Percentiles rank a stretch among this genome's conserved stretches.
phyloP scores from a whole-genome alignment of 148 eudicot species.

The Cornus kousa region DNA sequence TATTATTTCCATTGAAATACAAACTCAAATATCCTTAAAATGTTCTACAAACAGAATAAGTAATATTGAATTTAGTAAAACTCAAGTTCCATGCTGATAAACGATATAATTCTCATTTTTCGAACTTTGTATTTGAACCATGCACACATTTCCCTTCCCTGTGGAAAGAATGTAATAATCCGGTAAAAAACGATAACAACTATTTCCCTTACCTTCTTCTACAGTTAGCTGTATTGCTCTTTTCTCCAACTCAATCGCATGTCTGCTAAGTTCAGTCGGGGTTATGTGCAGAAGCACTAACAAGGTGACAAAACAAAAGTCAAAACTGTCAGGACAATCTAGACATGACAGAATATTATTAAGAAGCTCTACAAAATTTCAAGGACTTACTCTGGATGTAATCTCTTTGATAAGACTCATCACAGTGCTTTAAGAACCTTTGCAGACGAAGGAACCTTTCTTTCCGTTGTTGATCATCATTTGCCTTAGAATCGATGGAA shows the following conservation, averaged over 20 bases:
- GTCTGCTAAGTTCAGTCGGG: slow-evolving; percentile 39
- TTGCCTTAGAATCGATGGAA: slow-evolving; percentile 7
- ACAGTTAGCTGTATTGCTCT: slow-evolving; percentile 40
- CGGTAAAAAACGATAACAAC: background rate
- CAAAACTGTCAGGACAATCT: slow-evolving; percentile 1
- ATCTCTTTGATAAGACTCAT: slow-evolving; percentile 26
- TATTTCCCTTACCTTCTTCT: slow-evolving; percentile 36
- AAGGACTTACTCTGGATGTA: slow-evolving; percentile 30
- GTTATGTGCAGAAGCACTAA: slow-evolving; percentile 33
- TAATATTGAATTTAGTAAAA: background rate
- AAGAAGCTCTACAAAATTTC: background rate
- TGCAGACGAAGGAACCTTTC: slow-evolving; percentile 35
- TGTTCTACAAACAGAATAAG: background rate
- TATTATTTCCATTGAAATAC: background rate
- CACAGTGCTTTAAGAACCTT: slow-evolving; percentile 35
- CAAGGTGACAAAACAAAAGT: slow-evolving; percentile 7
- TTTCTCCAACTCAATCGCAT: slow-evolving; percentile 46
- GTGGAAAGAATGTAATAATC: background rate
- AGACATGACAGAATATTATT: background rate
- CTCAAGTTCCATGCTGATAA: background rate
- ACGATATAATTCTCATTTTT: too few relatives aligned
- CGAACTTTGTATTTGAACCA: too few relatives aligned
- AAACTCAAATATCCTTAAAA: background rate
- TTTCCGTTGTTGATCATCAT: slow-evolving; percentile 23
- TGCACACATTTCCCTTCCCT: too few relatives aligned